Conservation (phyloP, 768 basidiomycete species). For the Leccinellum rugosiceps region DNA sequence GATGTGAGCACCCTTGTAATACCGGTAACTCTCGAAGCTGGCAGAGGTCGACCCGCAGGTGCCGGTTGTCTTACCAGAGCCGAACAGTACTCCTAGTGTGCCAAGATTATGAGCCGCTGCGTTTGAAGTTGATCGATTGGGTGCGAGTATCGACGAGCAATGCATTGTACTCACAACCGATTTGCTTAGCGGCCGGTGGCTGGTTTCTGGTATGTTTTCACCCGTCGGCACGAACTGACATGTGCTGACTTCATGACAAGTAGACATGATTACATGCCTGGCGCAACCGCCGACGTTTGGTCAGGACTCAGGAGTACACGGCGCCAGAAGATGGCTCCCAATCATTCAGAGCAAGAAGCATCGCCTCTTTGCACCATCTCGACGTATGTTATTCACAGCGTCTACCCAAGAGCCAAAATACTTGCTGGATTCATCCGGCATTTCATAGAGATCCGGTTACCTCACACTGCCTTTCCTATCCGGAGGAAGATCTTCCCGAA, state of each 20-base stretch:
- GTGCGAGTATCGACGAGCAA: background rate
- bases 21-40: background rate
- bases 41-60: background rate
- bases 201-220: background rate
- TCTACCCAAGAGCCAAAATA: constrained; percentile 7
- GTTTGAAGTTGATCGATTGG: background rate
- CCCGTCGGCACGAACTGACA: constrained; percentile 3
- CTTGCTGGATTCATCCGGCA: background rate
- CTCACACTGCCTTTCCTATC: background rate
- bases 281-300: background rate
- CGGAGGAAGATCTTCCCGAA: background rate
- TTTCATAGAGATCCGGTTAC: constrained; percentile 2
- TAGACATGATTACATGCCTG: background rate
- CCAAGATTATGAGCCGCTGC: background rate
- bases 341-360: background rate
- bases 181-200: background rate
- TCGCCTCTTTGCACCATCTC: constrained; percentile 3
- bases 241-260: constrained; percentile 10
- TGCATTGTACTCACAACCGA: background rate
- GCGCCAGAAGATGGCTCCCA: background rate
- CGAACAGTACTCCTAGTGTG: background rate
- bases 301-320: background rate
- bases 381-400: background rate
- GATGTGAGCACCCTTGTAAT: constrained; percentile 1
- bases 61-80: background rate